phyloP scores from a whole-genome alignment of 192 early-diverging fungal genomes.

The Diversispora epigaea region DNA sequence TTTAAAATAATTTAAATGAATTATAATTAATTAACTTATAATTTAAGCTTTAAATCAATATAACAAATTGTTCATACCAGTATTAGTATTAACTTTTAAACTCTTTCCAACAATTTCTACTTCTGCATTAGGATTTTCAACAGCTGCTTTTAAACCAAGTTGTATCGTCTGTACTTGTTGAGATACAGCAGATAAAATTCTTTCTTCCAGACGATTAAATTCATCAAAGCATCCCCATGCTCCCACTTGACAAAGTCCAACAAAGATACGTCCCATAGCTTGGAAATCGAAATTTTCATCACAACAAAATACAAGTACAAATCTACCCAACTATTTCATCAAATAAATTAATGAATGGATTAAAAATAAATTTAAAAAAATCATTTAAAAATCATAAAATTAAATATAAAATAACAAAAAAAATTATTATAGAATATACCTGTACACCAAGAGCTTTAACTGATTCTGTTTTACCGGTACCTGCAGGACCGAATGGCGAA shows the following conservation, averaged over 20 bases:
- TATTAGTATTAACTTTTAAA: conserved; percentile 82
- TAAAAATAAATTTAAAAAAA: not conserved
- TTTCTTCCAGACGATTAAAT: conserved; percentile 98
- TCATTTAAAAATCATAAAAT: not conserved
- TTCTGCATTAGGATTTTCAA: conserved; percentile 66
- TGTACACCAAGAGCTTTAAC: conserved; percentile 89
- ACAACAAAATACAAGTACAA: conserved; percentile 99
- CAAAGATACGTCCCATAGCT: conserved; percentile 99
- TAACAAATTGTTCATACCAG: conserved; percentile 39
- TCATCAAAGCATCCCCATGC: conserved; percentile 99
- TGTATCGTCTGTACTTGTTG: conserved; percentile 99
- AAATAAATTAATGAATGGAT: not conserved
- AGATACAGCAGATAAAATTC: conserved; percentile 97
- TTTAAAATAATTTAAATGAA: not conserved
- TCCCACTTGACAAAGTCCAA: conserved; percentile 97
- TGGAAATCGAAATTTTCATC: conserved; percentile 99
- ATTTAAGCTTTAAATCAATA: not conserved
- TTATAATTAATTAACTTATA: not conserved
- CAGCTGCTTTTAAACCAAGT: conserved; percentile 73
- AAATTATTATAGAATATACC: too few relatives aligned
- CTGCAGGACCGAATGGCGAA: conserved; percentile 90
- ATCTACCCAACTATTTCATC: conserved; percentile 82
- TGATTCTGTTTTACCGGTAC: conserved; percentile 99
- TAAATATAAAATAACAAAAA: too few relatives aligned
- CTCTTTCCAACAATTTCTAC: conserved; percentile 93